Conservation (phyloP, 768 basidiomycete species). For the Hysterangium stoloniferum region DNA sequence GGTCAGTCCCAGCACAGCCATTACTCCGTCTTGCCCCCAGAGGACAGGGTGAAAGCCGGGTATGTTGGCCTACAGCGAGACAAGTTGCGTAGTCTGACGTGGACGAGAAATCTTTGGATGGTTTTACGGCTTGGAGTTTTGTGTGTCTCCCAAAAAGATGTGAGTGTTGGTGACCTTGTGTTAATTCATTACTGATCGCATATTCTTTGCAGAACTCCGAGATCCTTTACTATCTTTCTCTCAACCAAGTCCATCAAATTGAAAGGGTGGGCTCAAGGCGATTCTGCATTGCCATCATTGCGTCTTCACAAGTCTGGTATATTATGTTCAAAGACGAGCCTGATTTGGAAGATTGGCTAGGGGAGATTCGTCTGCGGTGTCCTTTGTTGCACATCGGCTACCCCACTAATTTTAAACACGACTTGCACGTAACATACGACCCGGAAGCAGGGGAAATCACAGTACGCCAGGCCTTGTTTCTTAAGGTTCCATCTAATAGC, state of each 20-base stretch:
- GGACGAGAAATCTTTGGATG: slow-evolving; percentile 7
- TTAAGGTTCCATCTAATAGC: background rate
- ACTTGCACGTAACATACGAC: slow-evolving; percentile 8
- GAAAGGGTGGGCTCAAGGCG: background rate
- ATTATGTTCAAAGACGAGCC: background rate
- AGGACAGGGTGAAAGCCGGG: background rate
- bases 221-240: background rate
- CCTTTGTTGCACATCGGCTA: slow-evolving; percentile 6
- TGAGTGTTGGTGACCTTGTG: background rate
- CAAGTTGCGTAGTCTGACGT: slow-evolving; percentile 4
- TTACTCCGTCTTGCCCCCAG: background rate
- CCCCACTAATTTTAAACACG: background rate
- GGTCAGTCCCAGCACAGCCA: background rate
- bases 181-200: background rate
- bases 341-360: background rate
- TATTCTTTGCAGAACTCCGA: background rate
- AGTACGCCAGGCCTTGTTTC: background rate
- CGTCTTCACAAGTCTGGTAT: slow-evolving; percentile 6
- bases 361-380: slow-evolving; percentile 2
- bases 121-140: background rate
- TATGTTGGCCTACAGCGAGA: slow-evolving; percentile 7
- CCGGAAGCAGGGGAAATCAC: background rate
- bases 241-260: background rate
- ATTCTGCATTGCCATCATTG: background rate
- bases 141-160: background rate